Evolutionary conservation across 352 stramenopile species (phyloP).

Genomic region (Pythium sukuiense): DNA sequence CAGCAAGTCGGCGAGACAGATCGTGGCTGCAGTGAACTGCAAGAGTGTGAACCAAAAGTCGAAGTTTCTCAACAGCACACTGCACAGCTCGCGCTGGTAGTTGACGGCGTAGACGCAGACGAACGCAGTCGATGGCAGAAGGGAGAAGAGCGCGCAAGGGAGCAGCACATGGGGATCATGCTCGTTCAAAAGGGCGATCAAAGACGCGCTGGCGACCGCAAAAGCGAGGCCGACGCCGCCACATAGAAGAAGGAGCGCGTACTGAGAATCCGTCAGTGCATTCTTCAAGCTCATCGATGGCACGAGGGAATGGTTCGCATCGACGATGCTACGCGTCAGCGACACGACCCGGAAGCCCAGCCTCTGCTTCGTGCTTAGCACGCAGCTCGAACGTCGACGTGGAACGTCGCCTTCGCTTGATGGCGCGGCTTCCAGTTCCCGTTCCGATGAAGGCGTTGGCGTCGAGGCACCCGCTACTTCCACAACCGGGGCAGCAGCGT

Average conservation of each 20-base stretch:
- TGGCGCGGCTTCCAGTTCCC: background rate
- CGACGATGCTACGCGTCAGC: conserved; percentile 12
- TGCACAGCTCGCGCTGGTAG: conserved; percentile 17
- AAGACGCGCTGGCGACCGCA: conserved; percentile 2
- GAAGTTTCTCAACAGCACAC: conserved; percentile 19
- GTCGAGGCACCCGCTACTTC: background rate
- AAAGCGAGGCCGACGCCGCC: conserved; percentile 8
- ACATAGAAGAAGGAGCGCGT: conserved; percentile 7
- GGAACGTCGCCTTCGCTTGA: conserved; percentile 1
- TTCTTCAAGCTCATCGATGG: conserved; percentile 2
- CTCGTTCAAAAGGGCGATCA: conserved; percentile 9
- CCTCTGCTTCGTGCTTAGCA: background rate
- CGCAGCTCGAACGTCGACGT: conserved; percentile 6
- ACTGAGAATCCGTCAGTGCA: background rate
- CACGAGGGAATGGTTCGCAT: conserved; percentile 8
- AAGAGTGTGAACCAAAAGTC: conserved; percentile 23
- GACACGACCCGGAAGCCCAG: conserved; percentile 20
- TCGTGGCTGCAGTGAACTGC: conserved; percentile 19
- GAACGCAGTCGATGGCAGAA: background rate
- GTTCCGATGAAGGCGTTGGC: background rate
- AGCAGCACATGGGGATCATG: background rate
- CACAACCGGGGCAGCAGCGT: too few species aligned
- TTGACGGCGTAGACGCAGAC: conserved; percentile 6
- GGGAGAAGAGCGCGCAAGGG: conserved; percentile 5
- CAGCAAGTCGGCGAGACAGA: conserved; percentile 22